Conservation (phyloP, 129 eudicot genomes). For the Solidago caesia region DNA sequence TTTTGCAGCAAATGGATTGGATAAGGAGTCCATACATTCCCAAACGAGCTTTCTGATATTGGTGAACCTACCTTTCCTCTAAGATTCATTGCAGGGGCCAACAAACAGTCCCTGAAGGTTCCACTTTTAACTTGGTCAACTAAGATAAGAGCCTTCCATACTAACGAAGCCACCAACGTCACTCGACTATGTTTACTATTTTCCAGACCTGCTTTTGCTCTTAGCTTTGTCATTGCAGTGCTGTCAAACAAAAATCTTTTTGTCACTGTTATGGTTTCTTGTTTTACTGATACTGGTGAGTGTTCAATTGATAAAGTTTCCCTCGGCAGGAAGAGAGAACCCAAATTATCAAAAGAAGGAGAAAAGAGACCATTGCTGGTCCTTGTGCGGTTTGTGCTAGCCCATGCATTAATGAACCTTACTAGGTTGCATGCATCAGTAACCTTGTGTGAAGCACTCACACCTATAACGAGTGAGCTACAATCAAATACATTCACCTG, state of each 20-base stretch:
- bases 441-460: constrained; percentile 44
- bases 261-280: neutral
- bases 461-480: constrained; percentile 48
- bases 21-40: constrained; percentile 29
- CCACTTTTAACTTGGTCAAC: constrained; percentile 16
- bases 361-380: neutral
- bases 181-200: constrained; percentile 27
- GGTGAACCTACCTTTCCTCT: constrained; percentile 24
- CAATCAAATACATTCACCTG: constrained; percentile 46
- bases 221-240: constrained; percentile 23
- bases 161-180: constrained; percentile 24
- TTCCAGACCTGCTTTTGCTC: constrained; percentile 17
- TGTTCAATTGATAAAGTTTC: neutral
- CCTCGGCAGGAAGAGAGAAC: constrained; percentile 21
- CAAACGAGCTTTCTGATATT: constrained; percentile 26
- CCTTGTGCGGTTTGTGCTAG: constrained; percentile 16
- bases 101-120: constrained; percentile 11
- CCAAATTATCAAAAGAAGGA: constrained; percentile 27
- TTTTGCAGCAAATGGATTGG: constrained; percentile 17
- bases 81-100: constrained; percentile 25
- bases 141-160: constrained; percentile 32
- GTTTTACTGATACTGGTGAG: neutral
- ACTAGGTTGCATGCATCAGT: constrained; percentile 32
- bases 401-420: constrained; percentile 40
- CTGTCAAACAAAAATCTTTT: constrained; percentile 30